phyloP scores from a whole-genome alignment of 495 filamentous ascomycete genomes.

The Paragyromitra xinjiangensis region DNA sequence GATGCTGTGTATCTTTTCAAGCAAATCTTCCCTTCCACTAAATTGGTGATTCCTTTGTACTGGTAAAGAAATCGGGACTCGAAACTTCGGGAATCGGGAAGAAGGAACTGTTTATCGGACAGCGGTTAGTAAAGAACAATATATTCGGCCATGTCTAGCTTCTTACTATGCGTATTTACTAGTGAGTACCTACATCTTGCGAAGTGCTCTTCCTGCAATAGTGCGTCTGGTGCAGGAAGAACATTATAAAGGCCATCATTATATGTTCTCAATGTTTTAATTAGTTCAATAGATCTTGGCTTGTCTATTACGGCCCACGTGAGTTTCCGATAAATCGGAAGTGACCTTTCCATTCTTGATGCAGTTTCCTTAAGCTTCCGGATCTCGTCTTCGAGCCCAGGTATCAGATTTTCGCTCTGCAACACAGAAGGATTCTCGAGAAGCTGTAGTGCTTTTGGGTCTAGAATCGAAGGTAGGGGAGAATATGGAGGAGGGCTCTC shows the following conservation, averaged over 20 bases:
- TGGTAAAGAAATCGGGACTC: conserved; percentile 31
- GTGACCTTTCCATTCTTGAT: conserved; percentile 20
- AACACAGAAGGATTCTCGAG: conserved; percentile 31
- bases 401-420: conserved; percentile 8
- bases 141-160: not conserved
- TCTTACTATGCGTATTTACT: not conserved
- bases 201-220: not conserved
- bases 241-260: conserved; percentile 38
- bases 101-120: not conserved
- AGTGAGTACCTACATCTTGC: conserved; percentile 13
- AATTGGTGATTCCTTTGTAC: conserved; percentile 43
- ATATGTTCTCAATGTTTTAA: conserved; percentile 34
- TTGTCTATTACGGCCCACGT: conserved; percentile 35
- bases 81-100: conserved; percentile 22
- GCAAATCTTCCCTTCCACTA: conserved; percentile 39
- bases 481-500: conserved; percentile 21
- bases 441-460: conserved; percentile 7
- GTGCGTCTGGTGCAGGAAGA: conserved; percentile 20
- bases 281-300: conserved; percentile 25
- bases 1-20: conserved; percentile 34
- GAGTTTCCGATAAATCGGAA: conserved; percentile 33
- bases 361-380: conserved; percentile 24
- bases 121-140: not conserved
- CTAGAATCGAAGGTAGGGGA: conserved; percentile 7
- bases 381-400: conserved; percentile 27